These are phyloP conservation scores for Calvatia gigantea DNA, from an alignment of 768 basidiomycete species.

Conservation along the genomic window DNA sequence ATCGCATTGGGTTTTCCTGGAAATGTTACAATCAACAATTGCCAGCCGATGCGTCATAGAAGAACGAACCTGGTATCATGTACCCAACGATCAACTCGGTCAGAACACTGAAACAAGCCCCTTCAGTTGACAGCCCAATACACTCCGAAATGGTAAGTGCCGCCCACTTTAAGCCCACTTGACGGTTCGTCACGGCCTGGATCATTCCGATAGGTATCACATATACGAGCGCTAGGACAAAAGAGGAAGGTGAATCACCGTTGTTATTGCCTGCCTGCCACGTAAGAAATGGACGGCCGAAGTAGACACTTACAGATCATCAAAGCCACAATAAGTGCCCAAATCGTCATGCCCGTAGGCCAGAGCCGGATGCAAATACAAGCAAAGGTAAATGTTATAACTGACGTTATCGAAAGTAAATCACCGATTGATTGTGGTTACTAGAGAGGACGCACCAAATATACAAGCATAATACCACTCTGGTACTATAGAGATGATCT, in stretches of 20 bases:
- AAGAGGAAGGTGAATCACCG: background rate
- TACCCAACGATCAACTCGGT: conserved; percentile 73
- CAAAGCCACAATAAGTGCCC: conserved; percentile 58
- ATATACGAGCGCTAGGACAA: conserved; percentile 44
- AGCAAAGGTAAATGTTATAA: conserved; percentile 56
- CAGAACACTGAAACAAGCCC: conserved; percentile 44
- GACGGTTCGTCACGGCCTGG: conserved; percentile 78
- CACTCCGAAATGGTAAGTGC: background rate
- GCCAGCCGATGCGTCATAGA: background rate
- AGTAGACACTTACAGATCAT: conserved; percentile 31
- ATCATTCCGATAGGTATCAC: conserved; percentile 78
- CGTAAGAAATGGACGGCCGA: background rate
- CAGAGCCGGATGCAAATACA: conserved; percentile 59
- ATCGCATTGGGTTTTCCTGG: conserved; percentile 68
- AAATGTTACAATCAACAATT: conserved; percentile 3
- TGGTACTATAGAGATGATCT: conserved; percentile 39
- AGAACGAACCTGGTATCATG: conserved; percentile 35
- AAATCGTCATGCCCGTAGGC: conserved; percentile 66
- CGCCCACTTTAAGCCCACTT: conserved; percentile 52
- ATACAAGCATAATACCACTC: conserved; percentile 61
- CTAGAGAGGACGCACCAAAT: conserved; percentile 28
- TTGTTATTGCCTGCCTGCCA: conserved; percentile 1
- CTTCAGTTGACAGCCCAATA: background rate
- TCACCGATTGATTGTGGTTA: background rate
- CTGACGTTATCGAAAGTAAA: conserved; percentile 19